Base-by-base conservation (phyloP, 2,329 filamentous ascomycete genomes). In the Gremmenia infestans region DNA sequence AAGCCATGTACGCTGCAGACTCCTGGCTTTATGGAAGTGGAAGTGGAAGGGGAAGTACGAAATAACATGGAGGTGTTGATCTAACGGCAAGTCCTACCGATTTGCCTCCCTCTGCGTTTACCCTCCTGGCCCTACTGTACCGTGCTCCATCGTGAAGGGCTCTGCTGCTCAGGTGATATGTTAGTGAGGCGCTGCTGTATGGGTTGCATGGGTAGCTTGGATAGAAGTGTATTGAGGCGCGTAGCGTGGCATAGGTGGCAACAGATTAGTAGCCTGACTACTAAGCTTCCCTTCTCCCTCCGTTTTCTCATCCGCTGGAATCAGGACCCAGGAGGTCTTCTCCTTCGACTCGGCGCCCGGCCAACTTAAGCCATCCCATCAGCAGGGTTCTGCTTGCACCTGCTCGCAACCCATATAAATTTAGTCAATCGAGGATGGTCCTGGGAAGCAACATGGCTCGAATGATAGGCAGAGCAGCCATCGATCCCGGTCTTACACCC, bases 81-180 rank as follows among this genome's bases (percentile, higher is more conserved):
- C 28, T 22, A 25, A 22, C 42, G n/a, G 19, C 19, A 17, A 12
- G 12, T 15, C 42, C 42, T 45, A 19, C 42, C 12, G 42, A 45
- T 22, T 22, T 22, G 15, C 12, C 22, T 45, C 19, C 19, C n/a
- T 45, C 19, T 14, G 19, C 11, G 5, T 12, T 5, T 25, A 8
- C 19, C 19, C 5, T 40, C 8, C 39, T 15, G 39, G 39, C 39
- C 15, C 14, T 2, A n/a, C 60, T 53, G 53, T 56, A n/a, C 60
- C 54, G 53, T 56, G 25, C 55, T 62, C 57, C 54, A 52, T 45
- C 17, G 52, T 47, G 28, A 40, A 55, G 55, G 54, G 54, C 50
- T 63, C 52, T 64, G 58, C 52, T 61, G 60, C 55, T 60, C 62
- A 64, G 58, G 60, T 64, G 62, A 64, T 60, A 50, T 50, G 40